Percentiles rank a stretch among this genome's conserved stretches.
phyloP scores from a whole-genome alignment of 768 basidiomycete genomes.

The Tulasnella sp. region DNA sequence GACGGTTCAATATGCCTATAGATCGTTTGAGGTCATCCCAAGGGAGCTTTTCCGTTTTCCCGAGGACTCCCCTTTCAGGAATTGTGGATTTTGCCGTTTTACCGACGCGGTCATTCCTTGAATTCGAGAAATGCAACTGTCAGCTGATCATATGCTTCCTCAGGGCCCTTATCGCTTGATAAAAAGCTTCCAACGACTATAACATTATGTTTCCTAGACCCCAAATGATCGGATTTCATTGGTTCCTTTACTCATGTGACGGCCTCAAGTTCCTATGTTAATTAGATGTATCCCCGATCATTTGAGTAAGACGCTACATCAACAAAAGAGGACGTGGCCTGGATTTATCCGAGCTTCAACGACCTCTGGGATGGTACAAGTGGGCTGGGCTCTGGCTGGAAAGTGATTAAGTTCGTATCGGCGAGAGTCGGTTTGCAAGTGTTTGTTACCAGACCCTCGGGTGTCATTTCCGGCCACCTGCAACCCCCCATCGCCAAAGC shows the following conservation, averaged over 20 bases:
- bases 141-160: too few relatives aligned
- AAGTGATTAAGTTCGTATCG: background rate
- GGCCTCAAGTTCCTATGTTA: too few relatives aligned
- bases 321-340: background rate
- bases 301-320: background rate
- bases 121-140: too few relatives aligned
- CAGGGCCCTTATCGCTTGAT: too few relatives aligned
- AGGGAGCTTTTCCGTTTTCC: background rate
- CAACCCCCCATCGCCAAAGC: background rate
- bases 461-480: background rate
- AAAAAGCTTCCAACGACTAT: too few relatives aligned
- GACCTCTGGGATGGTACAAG: background rate
- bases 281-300: too few relatives aligned
- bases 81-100: too few relatives aligned
- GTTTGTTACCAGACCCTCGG: background rate
- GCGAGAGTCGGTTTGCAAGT: background rate
- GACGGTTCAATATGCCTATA: background rate
- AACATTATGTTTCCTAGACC: too few relatives aligned
- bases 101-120: too few relatives aligned
- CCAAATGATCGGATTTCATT: too few relatives aligned
- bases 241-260: too few relatives aligned
- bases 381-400: background rate
- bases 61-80: background rate
- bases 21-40: too few relatives aligned
- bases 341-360: background rate